Conservation (phyloP, 805 yeast species). For the Helenozyma rhizophorensis region DNA sequence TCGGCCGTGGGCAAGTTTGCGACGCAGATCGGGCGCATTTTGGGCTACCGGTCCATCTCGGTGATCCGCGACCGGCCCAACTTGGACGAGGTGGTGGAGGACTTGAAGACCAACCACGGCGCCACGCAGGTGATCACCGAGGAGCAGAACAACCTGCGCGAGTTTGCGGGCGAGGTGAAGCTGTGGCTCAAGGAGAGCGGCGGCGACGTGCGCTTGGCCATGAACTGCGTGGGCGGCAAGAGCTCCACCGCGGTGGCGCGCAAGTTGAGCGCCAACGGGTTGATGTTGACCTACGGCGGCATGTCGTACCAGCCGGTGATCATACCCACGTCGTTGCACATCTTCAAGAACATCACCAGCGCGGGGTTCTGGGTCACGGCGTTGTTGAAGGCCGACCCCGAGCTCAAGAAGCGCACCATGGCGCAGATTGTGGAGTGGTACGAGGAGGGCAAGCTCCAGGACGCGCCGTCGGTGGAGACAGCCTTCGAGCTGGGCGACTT, state of each 20-base stretch:
- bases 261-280: slow-evolving; percentile 69
- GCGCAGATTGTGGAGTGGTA: slow-evolving; percentile 38
- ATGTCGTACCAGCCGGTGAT: slow-evolving; percentile 95
- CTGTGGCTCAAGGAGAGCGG: slow-evolving; percentile 45
- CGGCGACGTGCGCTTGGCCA: slow-evolving; percentile 64
- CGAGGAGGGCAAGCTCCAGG: slow-evolving; percentile 34
- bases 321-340: slow-evolving; percentile 84
- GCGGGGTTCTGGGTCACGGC: slow-evolving; percentile 92
- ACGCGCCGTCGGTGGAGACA: slow-evolving; percentile 33
- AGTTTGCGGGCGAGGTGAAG: slow-evolving; percentile 58
- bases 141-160: slow-evolving; percentile 68
- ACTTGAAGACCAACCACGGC: slow-evolving; percentile 56
- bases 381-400: slow-evolving; percentile 31
- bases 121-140: slow-evolving; percentile 91
- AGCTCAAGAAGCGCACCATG: slow-evolving; percentile 34
- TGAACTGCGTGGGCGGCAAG: slow-evolving; percentile 93
- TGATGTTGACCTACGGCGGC: slow-evolving; percentile 90
- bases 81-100: slow-evolving; percentile 52
- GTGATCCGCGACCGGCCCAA: slow-evolving; percentile 85
- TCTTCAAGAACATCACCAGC: slow-evolving; percentile 82
- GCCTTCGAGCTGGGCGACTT: slow-evolving; percentile 20
- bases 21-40: slow-evolving; percentile 73
- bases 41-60: slow-evolving; percentile 79
- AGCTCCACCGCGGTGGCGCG: slow-evolving; percentile 79
- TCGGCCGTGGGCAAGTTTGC: slow-evolving; percentile 94